These are phyloP conservation scores for Biscutella laevigata DNA, from an alignment of 441 rosid genomes.

Conservation along the genomic window DNA sequence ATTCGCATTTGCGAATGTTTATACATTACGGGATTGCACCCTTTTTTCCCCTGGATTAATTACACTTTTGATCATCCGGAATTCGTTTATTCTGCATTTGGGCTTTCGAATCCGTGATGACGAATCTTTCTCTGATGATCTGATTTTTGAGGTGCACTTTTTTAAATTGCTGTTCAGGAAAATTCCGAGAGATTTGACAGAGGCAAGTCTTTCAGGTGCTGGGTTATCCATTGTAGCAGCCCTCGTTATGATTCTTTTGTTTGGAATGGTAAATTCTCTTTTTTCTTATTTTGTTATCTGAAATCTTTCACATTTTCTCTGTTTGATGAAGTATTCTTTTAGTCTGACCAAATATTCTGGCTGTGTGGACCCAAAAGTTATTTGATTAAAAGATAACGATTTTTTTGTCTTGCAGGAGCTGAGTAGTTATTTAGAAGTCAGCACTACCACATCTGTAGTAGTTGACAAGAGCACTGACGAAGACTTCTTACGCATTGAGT, in stretches of 20 bases:
- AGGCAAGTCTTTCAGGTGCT: constrained; percentile 92
- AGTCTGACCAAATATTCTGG: too few relatives aligned
- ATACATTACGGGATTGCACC: neutral
- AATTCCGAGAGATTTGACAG: constrained; percentile 95
- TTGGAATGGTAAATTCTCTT: constrained; percentile 69
- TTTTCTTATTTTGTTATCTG: constrained; percentile 2
- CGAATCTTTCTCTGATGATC: neutral
- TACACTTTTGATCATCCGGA: too few relatives aligned
- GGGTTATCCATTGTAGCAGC: constrained; percentile 88
- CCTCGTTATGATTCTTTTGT: constrained; percentile 71
- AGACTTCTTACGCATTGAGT: constrained; percentile 70
- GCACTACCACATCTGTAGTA: constrained; percentile 62
- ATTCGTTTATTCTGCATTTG: too few relatives aligned
- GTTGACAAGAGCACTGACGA: constrained; percentile 91
- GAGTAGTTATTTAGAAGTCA: constrained; percentile 58
- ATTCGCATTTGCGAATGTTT: neutral
- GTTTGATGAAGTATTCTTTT: too few relatives aligned
- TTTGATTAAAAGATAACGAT: too few relatives aligned
- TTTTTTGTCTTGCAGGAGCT: constrained; percentile 51
- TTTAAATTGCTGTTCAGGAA: constrained; percentile 43
- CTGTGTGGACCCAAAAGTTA: too few relatives aligned
- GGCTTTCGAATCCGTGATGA: neutral
- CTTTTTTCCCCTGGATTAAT: too few relatives aligned
- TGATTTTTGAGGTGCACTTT: constrained; percentile 4
- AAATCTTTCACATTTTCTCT: neutral